Percentiles rank a stretch among this genome's conserved stretches.
Evolutionary conservation across 768 basidiomycete genomes (phyloP).

Genomic region (Myochromella boudieri): DNA sequence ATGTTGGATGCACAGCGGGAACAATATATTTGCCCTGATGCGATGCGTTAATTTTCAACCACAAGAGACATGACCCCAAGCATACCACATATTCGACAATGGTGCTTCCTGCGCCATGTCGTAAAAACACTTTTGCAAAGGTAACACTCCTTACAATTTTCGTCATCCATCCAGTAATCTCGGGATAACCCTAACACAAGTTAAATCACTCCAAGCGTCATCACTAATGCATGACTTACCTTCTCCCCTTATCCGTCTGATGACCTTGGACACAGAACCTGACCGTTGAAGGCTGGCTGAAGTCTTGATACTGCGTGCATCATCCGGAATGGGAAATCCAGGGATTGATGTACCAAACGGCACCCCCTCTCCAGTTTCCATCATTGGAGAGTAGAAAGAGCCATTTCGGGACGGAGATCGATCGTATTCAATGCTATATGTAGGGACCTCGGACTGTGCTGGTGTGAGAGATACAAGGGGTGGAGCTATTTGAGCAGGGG

Average conservation of each 20-base stretch:
- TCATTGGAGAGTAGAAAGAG: constrained; percentile 48
- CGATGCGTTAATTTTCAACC: constrained; percentile 1
- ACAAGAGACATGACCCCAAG: no score
- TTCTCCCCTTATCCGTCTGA: constrained; percentile 87
- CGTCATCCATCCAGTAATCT: constrained; percentile 99
- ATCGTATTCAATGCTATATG: constrained; percentile 66
- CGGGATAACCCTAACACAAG: constrained; percentile 67
- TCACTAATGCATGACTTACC: constrained; percentile 38
- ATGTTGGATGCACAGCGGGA: constrained; percentile 96
- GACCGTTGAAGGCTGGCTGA: constrained; percentile 68
- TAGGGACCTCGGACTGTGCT: constrained; percentile 76
- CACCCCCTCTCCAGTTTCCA: constrained; percentile 55
- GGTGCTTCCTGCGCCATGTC: constrained; percentile 93
- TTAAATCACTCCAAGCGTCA: constrained; percentile 10
- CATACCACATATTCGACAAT: constrained; percentile 94
- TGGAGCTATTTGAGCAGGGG: constrained; percentile 64
- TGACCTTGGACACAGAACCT: constrained; percentile 88
- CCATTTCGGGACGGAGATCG: constrained; percentile 54
- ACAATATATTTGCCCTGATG: constrained; percentile 92
- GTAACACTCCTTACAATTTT: constrained; percentile 92
- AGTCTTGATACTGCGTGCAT: constrained; percentile 84
- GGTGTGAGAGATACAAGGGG: constrained; percentile 86
- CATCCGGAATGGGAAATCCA: constrained; percentile 90
- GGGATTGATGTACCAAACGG: constrained; percentile 79
- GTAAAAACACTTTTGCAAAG: constrained; percentile 95